These are phyloP conservation scores for Xerophyta viscosa DNA, from an alignment of 106 monocot species.

Conservation along the genomic window DNA sequence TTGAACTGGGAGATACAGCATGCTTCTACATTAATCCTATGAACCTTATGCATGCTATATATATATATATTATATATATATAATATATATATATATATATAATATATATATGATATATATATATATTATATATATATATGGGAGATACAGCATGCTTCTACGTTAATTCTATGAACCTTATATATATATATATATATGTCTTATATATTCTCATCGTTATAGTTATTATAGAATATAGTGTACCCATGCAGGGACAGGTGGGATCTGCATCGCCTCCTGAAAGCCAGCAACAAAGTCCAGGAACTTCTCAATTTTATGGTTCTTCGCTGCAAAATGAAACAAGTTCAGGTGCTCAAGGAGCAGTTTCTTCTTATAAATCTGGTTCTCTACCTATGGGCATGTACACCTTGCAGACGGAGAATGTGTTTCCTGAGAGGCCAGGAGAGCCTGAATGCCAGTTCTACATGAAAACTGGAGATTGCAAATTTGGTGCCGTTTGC, in stretches of 20 bases:
- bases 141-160: too few species aligned
- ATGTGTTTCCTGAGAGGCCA: slow-evolving; percentile 87
- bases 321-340: slow-evolving; percentile 51
- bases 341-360: slow-evolving; percentile 30
- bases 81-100: too few species aligned
- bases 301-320: slow-evolving; percentile 33
- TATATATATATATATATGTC: too few species aligned
- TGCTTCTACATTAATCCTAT: too few species aligned
- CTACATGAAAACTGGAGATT: slow-evolving; percentile 94
- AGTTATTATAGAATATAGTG: not conserved
- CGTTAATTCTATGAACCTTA: too few species aligned
- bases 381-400: slow-evolving; percentile 49
- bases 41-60: too few species aligned
- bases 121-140: too few species aligned
- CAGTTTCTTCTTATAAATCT: slow-evolving; percentile 51
- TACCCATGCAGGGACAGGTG: slow-evolving; percentile 53
- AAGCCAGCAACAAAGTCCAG: slow-evolving; percentile 39
- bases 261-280: slow-evolving; percentile 56
- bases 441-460: slow-evolving; percentile 86
- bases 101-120: too few species aligned
- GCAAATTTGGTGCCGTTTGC: slow-evolving; percentile 84
- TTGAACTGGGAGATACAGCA: too few species aligned
- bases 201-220: too few species aligned
- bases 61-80: too few species aligned
- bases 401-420: slow-evolving; percentile 59